These are phyloP conservation scores for Sugiyamaella neomexicana DNA, from an alignment of 1,139 yeast genomes.

Conservation along the genomic window DNA sequence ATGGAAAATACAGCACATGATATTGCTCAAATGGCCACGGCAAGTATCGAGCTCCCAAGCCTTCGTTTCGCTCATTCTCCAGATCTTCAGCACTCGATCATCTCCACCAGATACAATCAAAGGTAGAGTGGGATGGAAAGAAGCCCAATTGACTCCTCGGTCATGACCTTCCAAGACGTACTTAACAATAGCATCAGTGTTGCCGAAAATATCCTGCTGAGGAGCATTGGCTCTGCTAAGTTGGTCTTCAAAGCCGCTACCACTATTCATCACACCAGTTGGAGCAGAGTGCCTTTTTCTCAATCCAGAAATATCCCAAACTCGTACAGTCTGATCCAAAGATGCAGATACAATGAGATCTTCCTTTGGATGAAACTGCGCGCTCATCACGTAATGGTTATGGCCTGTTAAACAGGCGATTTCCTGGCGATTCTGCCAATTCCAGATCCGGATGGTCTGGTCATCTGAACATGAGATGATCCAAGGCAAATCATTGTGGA, in stretches of 20 bases:
- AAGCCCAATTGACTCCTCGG: constrained; percentile 97
- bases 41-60: constrained; percentile 99
- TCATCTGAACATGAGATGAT: constrained; percentile 94
- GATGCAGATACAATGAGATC: constrained; percentile 95
- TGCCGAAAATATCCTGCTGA: constrained; percentile 85
- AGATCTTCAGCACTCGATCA: constrained; percentile 89
- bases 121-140: constrained; percentile 96
- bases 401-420: constrained; percentile 98
- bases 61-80: constrained; percentile 98
- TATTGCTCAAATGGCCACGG: constrained; percentile 95
- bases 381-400: constrained; percentile 97
- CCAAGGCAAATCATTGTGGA: constrained; percentile 98
- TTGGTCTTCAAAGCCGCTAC: constrained; percentile 65
- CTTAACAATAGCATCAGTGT: constrained; percentile 90
- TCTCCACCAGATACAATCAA: constrained; percentile 95
- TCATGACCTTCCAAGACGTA: constrained; percentile 97
- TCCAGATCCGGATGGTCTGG: constrained; percentile 98
- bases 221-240: constrained; percentile 50
- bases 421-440: constrained; percentile 98
- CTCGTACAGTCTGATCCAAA: constrained; percentile 97
- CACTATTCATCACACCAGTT: constrained; percentile 43
- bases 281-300: constrained; percentile 92
- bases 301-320: constrained; percentile 96
- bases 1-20: constrained; percentile 85
- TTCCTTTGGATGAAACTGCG: constrained; percentile 95